Percentiles rank a stretch among this genome's conserved stretches.
These are phyloP conservation scores for Friedmanniomyces endolithicus DNA, from an alignment of 495 filamentous ascomycete genomes.

Conservation along the genomic window DNA sequence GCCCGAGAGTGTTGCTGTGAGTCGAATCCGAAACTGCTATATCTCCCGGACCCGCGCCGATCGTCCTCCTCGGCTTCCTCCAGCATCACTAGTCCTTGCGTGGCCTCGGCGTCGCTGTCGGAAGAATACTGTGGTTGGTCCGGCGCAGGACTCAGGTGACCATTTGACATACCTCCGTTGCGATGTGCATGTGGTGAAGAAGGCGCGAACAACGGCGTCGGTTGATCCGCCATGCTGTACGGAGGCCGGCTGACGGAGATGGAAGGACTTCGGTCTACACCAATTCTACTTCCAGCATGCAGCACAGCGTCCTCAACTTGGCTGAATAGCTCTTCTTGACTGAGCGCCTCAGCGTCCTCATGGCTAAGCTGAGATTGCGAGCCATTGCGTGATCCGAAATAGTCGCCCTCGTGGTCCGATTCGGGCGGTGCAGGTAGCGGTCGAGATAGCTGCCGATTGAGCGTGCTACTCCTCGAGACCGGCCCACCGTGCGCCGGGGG, in stretches of 20 bases:
- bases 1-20: not conserved
- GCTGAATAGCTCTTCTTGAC: slow-evolving; percentile 29
- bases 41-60: slow-evolving; percentile 28
- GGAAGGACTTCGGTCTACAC: slow-evolving; percentile 6
- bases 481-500: slow-evolving; percentile 34
- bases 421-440: slow-evolving; percentile 48
- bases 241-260: slow-evolving; percentile 15
- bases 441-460: slow-evolving; percentile 44
- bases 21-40: slow-evolving; percentile 1
- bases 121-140: slow-evolving; percentile 45
- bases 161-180: slow-evolving; percentile 39
- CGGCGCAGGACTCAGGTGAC: slow-evolving; percentile 37
- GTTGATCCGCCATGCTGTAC: not conserved
- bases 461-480: slow-evolving; percentile 38
- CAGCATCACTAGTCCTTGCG: slow-evolving; percentile 73
- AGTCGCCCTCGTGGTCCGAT: slow-evolving; percentile 30
- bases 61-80: slow-evolving; percentile 78
- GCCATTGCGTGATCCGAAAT: slow-evolving; percentile 24
- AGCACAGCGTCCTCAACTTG: slow-evolving; percentile 28
- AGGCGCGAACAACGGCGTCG: slow-evolving; percentile 13
- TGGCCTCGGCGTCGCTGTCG: slow-evolving; percentile 83
- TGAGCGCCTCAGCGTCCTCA: slow-evolving; percentile 6
- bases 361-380: slow-evolving; percentile 3
- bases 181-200: slow-evolving; percentile 1
- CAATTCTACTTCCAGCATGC: slow-evolving; percentile 1